phyloP scores from a whole-genome alignment of 805 yeast species.

The Nakazawaea siamensis region DNA sequence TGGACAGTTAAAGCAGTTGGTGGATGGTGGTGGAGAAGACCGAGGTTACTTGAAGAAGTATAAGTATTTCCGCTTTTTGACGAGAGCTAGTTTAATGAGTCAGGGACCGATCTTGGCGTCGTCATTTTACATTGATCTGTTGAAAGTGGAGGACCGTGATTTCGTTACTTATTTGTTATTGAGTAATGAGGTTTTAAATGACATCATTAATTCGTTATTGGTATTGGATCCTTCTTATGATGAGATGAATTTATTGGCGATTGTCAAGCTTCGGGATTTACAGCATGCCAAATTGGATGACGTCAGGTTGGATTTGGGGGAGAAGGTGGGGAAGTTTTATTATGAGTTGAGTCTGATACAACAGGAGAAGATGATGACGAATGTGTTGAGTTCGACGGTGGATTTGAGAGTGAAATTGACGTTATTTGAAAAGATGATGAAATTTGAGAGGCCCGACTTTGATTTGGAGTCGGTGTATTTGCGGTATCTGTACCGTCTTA shows the following conservation, averaged over 20 bases:
- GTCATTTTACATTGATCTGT: conserved; percentile 2
- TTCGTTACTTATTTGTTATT: conserved; percentile 4
- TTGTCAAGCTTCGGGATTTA: conserved; percentile 3
- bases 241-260: conserved; percentile 1
- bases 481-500: conserved; percentile 19
- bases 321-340: conserved; percentile 3
- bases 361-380: conserved; percentile 1
- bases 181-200: conserved; percentile 6
- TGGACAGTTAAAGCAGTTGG: too few species aligned
- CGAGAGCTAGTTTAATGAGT: conserved; percentile 1
- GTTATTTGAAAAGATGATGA: background rate
- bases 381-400: conserved; percentile 1
- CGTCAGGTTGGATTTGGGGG: background rate
- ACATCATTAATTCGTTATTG: conserved; percentile 8
- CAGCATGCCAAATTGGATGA: conserved; percentile 6
- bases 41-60: conserved; percentile 8
- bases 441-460: conserved; percentile 5
- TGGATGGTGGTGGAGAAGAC: too few species aligned
- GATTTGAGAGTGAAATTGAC: too few species aligned
- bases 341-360: conserved; percentile 4
- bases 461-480: conserved; percentile 18
- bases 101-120: conserved; percentile 6
- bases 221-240: conserved; percentile 9
- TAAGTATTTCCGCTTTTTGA: conserved; percentile 4
- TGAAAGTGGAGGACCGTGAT: background rate